Evolutionary conservation across 2,329 filamentous ascomycete species (phyloP), one percentile per base, ranked within the genome.

Genomic region (Cryphonectria parasitica): DNA sequence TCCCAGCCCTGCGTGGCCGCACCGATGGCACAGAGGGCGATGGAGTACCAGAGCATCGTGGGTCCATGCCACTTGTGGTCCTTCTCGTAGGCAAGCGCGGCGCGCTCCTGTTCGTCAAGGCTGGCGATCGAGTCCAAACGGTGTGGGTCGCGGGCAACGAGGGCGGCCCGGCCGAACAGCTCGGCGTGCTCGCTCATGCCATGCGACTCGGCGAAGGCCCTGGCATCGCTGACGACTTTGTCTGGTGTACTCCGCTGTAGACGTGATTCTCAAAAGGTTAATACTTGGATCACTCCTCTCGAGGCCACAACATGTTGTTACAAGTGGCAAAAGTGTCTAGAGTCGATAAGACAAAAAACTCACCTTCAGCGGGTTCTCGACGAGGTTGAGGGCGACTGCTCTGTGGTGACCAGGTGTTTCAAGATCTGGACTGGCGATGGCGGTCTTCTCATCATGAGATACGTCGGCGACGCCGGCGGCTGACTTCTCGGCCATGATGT

Each of bases 141-240:
- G 11, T 82, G 81, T 0, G 91, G 91, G 74, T 91, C 88, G 78
- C 93, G 91, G 2, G 92, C 92, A 25, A 94, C 87, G 15, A 95
- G 83, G 3, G 92, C 93, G 45, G 91, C 92, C 75, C 90, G 91
- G 66, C 87, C 84, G 66, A 94, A 84, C 22, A 91, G 77, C 3
- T 82, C 80, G 3, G 88, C 80, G 74, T 91, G 85, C 68, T 91
- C 87, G 2, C 82, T 79, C 36, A 94, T 83, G 34, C 84, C 84
- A 74, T 91, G 87, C 58, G 85, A 80, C 19, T 82, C 81, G 54
- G 89, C 90, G 75, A 92, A 93, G n/a, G 83, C 82, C 66, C 89
- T 84, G 43, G 90, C 90, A 66, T 89, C 82, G 52, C 78, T 77
- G 68, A 89, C 79, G 10, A 90, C 83, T 73, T 81, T 78, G 62